Evolutionary conservation across 345 rosid species (phyloP).

Genomic region (Sonneratia caseolaris): DNA sequence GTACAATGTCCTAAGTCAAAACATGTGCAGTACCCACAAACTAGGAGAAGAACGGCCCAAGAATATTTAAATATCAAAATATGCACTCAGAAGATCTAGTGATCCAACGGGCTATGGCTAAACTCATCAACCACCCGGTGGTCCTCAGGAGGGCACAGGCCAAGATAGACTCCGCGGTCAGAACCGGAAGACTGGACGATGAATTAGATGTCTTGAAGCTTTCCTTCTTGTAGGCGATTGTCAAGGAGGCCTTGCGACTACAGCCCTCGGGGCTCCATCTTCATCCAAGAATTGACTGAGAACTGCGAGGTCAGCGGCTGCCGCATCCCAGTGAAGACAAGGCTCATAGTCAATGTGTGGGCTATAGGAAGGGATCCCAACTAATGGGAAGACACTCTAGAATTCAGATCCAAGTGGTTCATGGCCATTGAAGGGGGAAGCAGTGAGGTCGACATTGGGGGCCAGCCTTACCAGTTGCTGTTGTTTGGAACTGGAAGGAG

Average conservation of each 20-base stretch:
- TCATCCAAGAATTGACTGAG: not conserved
- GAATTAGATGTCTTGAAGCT: slow-evolving; percentile 4
- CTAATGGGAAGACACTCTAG: slow-evolving; percentile 1
- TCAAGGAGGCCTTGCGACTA: slow-evolving; percentile 9
- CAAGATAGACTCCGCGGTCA: slow-evolving; percentile 1
- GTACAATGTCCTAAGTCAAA: slow-evolving; percentile 5
- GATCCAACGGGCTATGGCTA: slow-evolving; percentile 6
- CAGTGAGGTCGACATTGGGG: slow-evolving; percentile 4
- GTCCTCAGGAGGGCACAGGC: slow-evolving; percentile 2
- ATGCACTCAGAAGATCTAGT: slow-evolving; percentile 1
- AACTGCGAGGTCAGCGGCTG: slow-evolving; percentile 6
- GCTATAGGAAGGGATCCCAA: slow-evolving; percentile 3
- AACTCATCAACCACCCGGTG: slow-evolving; percentile 12
- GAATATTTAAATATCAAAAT: too few species aligned
- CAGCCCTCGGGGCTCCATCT: slow-evolving; percentile 6
- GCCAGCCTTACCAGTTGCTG: slow-evolving; percentile 7
- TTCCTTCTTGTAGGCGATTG: slow-evolving; percentile 8
- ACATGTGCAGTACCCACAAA: not conserved
- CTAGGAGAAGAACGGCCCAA: not conserved
- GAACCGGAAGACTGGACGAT: slow-evolving; percentile 5
- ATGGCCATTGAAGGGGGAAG: not conserved
- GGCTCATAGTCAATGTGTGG: not conserved
- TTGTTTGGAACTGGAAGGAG: slow-evolving; percentile 11
- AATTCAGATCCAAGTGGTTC: slow-evolving; percentile 7
- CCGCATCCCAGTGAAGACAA: slow-evolving; percentile 3